Percentiles rank a stretch among this genome's conserved stretches.
phyloP scores from a whole-genome alignment of 179 eudicot genomes.

The Sideroxylon spinosum region DNA sequence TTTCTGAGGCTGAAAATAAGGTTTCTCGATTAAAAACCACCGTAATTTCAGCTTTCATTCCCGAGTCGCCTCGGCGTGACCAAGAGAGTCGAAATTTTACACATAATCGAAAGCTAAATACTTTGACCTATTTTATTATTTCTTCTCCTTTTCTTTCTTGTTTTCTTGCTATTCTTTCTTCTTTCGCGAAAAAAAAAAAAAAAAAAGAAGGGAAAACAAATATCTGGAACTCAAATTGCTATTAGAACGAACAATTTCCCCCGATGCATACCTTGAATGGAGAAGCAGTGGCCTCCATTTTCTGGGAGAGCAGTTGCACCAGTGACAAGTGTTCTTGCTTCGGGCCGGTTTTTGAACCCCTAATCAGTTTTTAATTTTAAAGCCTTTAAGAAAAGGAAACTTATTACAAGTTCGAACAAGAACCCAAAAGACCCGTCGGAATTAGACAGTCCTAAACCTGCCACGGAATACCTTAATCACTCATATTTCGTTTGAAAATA shows the following conservation, averaged over 20 bases:
- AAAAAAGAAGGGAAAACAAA: not conserved
- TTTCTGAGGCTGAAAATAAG: too few species aligned
- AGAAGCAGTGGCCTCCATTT: slow-evolving; percentile 10
- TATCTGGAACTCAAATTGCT: not conserved
- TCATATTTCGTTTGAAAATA: too few species aligned
- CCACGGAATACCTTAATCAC: too few species aligned
- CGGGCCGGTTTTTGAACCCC: not conserved
- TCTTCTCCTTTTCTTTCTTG: not conserved
- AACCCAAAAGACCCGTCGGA: too few species aligned
- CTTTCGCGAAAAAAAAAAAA: not conserved
- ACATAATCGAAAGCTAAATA: not conserved
- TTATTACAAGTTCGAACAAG: too few species aligned
- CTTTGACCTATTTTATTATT: not conserved
- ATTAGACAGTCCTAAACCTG: too few species aligned
- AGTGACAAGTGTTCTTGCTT: not conserved
- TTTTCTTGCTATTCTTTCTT: not conserved
- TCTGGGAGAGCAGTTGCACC: not conserved
- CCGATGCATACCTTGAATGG: slow-evolving; percentile 10
- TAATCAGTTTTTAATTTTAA: not conserved
- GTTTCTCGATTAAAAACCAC: too few species aligned
- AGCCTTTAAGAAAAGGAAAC: too few species aligned
- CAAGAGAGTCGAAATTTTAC: too few species aligned
- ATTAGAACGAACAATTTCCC: not conserved
- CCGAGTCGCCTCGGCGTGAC: too few species aligned
- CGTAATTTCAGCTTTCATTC: not conserved